Base-by-base conservation (phyloP, 2,329 filamentous ascomycete species). In the Escovopsis weberi region DNA sequence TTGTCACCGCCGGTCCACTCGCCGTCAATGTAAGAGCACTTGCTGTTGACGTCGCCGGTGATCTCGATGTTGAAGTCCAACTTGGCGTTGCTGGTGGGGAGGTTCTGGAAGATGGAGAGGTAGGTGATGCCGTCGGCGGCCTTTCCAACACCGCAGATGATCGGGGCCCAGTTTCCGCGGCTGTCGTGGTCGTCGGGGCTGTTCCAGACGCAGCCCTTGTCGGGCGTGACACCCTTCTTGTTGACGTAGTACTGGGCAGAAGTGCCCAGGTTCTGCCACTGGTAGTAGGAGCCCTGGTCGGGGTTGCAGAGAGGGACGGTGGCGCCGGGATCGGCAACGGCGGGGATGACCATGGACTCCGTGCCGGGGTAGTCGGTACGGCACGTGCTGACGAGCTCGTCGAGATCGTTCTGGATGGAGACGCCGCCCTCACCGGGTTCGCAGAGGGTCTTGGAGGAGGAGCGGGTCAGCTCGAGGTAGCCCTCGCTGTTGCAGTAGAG, bases 221-320 rank as follows among this genome's bases (percentile, higher is more conserved):
- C 60, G 45, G 78, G 65, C 15, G 64, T 54, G 42, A 82, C 68
- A 47, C 86, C 87, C 53, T 76, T 72, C 54, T 83, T 83, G 75
- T 96, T 96, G 65, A 96, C 75, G 60, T 98, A 98, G 74, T 94
- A 96, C 67, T 96, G 91, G 37, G 88, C 88, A 39, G 85, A 88
- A 41, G 91, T 96, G 40, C 66, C 54, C 60, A 74, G 73, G 53
- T 75, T 75, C 55, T 85, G 52, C 85, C 85, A 94, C 47, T 70
- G 64, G 69, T 87, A 96, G 70, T 89, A 94, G 40, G 66, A 70
- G 39, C 60, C 58, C 46, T 80, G 77, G 50, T 82, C 66, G 38
- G 89, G 83, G 69, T 85, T 89, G 58, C 84, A 85, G 50, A 98
- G 66, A 33, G 69, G 63, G 47, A 76, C 66, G 26, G 65, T 72